Percentiles rank a stretch among this genome's conserved stretches.
phyloP scores from a whole-genome alignment of 495 filamentous ascomycete genomes.

The Annulohypoxylon stygium region DNA sequence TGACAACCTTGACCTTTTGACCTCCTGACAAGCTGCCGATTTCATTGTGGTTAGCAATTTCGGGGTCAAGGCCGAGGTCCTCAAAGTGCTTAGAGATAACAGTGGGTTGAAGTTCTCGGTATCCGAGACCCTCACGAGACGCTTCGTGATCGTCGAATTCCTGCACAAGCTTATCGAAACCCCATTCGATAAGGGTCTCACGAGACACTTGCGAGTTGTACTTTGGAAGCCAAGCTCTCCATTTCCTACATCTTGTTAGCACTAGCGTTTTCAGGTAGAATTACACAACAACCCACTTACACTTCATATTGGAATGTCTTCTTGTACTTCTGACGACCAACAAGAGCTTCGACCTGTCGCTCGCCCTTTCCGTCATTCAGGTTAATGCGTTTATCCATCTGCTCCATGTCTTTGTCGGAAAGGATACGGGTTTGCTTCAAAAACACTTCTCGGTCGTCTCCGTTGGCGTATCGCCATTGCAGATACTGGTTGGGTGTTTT shows the following conservation, averaged over 20 bases:
- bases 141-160: slow-evolving; percentile 99
- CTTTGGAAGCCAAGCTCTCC: slow-evolving; percentile 88
- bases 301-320: slow-evolving; percentile 99
- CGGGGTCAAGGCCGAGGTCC: slow-evolving; percentile 93
- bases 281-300: slow-evolving; percentile 58
- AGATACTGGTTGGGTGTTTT: slow-evolving; percentile 99
- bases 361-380: slow-evolving; percentile 82
- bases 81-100: slow-evolving; percentile 98
- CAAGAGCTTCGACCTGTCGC: slow-evolving; percentile 85
- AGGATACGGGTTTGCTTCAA: slow-evolving; percentile 97
- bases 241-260: slow-evolving; percentile 70
- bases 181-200: slow-evolving; percentile 86
- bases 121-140: slow-evolving; percentile 95
- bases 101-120: slow-evolving; percentile 89
- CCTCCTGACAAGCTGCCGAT: slow-evolving; percentile 97
- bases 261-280: background rate
- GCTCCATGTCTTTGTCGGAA: slow-evolving; percentile 83
- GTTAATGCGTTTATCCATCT: slow-evolving; percentile 91
- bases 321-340: slow-evolving; percentile 98
- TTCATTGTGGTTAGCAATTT: slow-evolving; percentile 98
- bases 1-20: slow-evolving; percentile 99
- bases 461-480: slow-evolving; percentile 97
- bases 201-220: slow-evolving; percentile 92
- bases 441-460: slow-evolving; percentile 95
- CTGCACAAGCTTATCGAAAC: slow-evolving; percentile 93